Evolutionary conservation across 2,329 filamentous ascomycete genomes (phyloP).

Genomic region (Fusarium sarcochroum): DNA sequence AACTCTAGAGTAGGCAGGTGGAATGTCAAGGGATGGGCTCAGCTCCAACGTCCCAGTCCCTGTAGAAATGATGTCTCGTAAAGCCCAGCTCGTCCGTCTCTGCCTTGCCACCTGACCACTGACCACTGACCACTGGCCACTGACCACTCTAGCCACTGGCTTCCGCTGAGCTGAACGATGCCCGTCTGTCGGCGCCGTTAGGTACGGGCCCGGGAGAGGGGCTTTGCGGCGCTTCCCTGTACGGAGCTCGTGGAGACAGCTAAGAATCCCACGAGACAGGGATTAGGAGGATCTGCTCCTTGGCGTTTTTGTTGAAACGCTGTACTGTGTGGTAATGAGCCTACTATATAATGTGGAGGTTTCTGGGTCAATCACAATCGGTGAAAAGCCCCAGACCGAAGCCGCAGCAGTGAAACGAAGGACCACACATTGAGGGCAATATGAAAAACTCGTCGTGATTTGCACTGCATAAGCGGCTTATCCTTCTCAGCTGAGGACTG

Average conservation of each 20-base stretch:
- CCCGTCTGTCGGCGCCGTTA: constrained; percentile 27
- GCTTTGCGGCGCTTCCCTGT: constrained; percentile 13
- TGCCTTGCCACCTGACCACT: constrained; percentile 32
- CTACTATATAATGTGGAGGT: neutral
- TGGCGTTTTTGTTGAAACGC: constrained; percentile 24
- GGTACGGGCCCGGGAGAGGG: constrained; percentile 17
- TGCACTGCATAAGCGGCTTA: constrained; percentile 1
- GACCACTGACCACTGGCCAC: neutral
- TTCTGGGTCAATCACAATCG: neutral
- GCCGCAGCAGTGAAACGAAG: neutral
- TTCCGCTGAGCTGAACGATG: constrained; percentile 22
- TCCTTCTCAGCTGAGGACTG: constrained; percentile 23
- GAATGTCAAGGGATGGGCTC: constrained; percentile 9
- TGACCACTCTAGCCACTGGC: neutral
- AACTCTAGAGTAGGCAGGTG: constrained; percentile 1
- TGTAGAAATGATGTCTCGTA: neutral
- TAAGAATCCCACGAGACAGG: constrained; percentile 24
- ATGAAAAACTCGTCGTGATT: neutral
- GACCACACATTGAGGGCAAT: neutral
- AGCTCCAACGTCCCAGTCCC: constrained; percentile 1
- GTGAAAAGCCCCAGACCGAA: neutral
- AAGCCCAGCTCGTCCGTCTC: neutral
- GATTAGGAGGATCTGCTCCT: constrained; percentile 34
- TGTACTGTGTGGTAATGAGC: neutral
- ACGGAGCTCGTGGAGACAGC: constrained; percentile 21